A percentile compares a stretch with the other conserved stretches of the same genome.
These are phyloP conservation scores for Petasospora fabianii DNA, from an alignment of 1,139 yeast genomes.

Conservation along the genomic window DNA sequence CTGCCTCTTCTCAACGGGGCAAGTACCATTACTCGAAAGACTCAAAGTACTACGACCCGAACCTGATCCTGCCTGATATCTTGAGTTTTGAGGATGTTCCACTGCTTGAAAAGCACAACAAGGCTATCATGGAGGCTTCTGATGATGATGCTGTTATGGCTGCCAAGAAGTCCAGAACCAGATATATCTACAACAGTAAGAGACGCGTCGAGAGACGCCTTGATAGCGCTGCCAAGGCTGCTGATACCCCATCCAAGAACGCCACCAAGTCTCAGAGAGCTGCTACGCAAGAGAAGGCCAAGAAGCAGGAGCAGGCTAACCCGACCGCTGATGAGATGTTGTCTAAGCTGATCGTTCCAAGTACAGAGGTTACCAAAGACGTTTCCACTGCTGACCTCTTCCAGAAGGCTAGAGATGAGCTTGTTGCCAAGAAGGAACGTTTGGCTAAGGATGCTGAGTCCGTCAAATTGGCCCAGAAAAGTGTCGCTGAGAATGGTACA, in stretches of 20 bases:
- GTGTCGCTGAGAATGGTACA: too few species aligned
- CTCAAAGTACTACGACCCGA: conserved; percentile 2
- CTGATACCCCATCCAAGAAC: conserved; percentile 6
- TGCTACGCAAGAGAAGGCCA: too few species aligned
- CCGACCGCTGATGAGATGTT: neutral
- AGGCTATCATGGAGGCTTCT: conserved; percentile 8
- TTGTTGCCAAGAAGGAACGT: conserved; percentile 9
- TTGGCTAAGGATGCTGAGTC: conserved; percentile 3
- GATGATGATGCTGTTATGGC: neutral
- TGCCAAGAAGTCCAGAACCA: conserved; percentile 12
- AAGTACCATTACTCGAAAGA: neutral
- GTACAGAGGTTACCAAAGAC: conserved; percentile 7
- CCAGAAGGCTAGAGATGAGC: conserved; percentile 13
- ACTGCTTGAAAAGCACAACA: conserved; percentile 5
- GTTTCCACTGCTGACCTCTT: conserved; percentile 6
- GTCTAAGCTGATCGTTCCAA: conserved; percentile 5
- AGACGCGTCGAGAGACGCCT: conserved; percentile 14
- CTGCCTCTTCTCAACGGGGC: neutral
- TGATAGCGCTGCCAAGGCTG: conserved; percentile 9
- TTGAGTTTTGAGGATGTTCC: conserved; percentile 14
- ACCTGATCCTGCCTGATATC: conserved; percentile 1
- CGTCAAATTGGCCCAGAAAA: neutral
- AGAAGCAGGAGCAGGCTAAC: neutral
- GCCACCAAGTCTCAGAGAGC: conserved; percentile 4
- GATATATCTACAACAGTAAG: conserved; percentile 15